phyloP scores from a whole-genome alignment of 2,329 filamentous ascomycete genomes.

The Colletotrichum paranaense region DNA sequence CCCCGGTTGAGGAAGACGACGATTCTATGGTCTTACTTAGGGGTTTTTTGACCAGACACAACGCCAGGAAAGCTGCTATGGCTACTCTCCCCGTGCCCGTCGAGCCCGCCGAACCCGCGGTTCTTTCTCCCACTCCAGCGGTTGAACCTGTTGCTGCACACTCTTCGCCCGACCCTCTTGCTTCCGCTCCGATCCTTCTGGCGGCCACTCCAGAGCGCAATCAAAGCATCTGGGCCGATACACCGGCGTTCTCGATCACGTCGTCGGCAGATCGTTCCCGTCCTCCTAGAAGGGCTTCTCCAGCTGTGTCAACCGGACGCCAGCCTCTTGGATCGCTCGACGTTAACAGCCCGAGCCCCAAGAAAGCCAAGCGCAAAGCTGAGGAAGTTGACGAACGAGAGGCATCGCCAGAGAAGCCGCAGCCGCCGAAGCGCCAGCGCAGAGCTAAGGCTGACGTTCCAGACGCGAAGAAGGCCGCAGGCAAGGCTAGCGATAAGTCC shows the following conservation, averaged over 20 bases:
- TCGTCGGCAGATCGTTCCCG: slow-evolving; percentile 8
- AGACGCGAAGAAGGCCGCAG: not conserved
- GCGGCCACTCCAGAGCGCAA: slow-evolving; percentile 21
- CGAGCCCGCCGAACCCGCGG: not conserved
- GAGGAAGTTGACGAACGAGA: slow-evolving; percentile 37
- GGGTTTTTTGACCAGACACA: slow-evolving; percentile 22
- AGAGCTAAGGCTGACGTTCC: slow-evolving; percentile 39
- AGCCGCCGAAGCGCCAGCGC: slow-evolving; percentile 36
- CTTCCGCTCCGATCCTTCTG: slow-evolving; percentile 8
- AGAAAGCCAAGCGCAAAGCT: slow-evolving; percentile 50
- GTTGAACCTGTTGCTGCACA: too few species aligned
- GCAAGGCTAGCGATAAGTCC: not conserved
- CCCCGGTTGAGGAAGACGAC: slow-evolving; percentile 1
- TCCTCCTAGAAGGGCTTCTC: not conserved
- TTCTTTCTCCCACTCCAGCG: not conserved
- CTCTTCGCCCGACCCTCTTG: not conserved
- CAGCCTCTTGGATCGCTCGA: slow-evolving; percentile 48
- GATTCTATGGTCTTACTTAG: slow-evolving; percentile 21
- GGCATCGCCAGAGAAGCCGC: slow-evolving; percentile 24
- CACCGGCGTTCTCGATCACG: not conserved
- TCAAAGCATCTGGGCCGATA: slow-evolving; percentile 17
- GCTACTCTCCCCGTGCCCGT: slow-evolving; percentile 40
- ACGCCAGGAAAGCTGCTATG: slow-evolving; percentile 47
- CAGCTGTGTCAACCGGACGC: slow-evolving; percentile 6
- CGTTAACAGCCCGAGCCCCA: slow-evolving; percentile 51